Evolutionary conservation across 2,329 filamentous ascomycete genomes (phyloP), one percentile per base, ranked within the genome.

Genomic region (Colletotrichum siamense): DNA sequence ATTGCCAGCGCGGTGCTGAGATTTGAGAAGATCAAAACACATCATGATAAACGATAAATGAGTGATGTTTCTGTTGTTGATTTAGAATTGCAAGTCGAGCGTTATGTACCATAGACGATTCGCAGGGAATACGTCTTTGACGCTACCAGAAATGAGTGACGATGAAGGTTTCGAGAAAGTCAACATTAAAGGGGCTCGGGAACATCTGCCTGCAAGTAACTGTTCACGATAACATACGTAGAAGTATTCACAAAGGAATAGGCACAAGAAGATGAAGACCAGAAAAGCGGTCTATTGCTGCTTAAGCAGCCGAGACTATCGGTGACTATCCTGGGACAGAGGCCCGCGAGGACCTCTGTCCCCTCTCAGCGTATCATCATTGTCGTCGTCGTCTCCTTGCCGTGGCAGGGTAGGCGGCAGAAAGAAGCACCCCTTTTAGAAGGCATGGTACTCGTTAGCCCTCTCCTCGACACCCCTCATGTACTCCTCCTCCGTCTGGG

Each of bases 401-500:
- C 8, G 18, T 16, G 5, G 12, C 18, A 10, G 44, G 44, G 44
- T 3, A 52, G n/a, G n/a, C 44, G 44, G 44, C 4, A 52, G 44
- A 1, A 52, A 1, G 10, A 1, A 13, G 2, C 44, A 52, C n/a
- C 10, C 18, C 39, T 3, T 49, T 36, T 24, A 61, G 10, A 24
- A 71, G 30, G 30, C 59, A 5, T 22, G n/a, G 57, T 73, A 68
- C 69, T 68, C 36, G 1, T 16, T 34, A 7, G 32, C 34, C 4
- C 36, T 16, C 55, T 73, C 69, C 32, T 68, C 57, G 18, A 76
- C 12, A 13, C 52, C 26, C 22, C 49, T 30, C 59, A 71, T 65
- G 2, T 71, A 65, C 59, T 75, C 72, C 18, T 24, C 72, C 32
- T 71, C 59, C 7, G 73, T 76, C 16, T 73, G 65, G 3, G 69